A percentile compares a stretch with the other conserved stretches of the same genome.
Evolutionary conservation across 2,329 filamentous ascomycete genomes (phyloP).

Genomic region (Penicillium sp.): DNA sequence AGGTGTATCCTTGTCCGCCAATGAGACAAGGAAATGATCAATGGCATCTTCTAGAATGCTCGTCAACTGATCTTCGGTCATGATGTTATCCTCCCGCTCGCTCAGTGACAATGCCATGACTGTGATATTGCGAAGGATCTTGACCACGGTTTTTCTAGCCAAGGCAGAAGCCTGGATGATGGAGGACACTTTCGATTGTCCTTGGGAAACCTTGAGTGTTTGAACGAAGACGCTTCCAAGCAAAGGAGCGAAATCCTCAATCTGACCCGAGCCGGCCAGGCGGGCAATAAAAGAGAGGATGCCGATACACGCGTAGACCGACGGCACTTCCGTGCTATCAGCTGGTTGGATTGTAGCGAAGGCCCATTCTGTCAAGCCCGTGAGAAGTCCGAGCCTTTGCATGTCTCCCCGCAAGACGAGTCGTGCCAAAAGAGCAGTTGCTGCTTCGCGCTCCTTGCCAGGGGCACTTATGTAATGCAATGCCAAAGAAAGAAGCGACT

Average conservation of each 20-base stretch:
- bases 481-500: slow-evolving; percentile 68
- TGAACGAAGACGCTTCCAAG: slow-evolving; percentile 65
- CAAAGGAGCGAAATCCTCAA: slow-evolving; percentile 69
- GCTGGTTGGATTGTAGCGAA: slow-evolving; percentile 57
- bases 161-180: slow-evolving; percentile 69
- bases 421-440: slow-evolving; percentile 77
- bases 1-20: slow-evolving; percentile 86
- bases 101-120: slow-evolving; percentile 61
- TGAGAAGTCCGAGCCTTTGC: slow-evolving; percentile 70
- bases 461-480: slow-evolving; percentile 69
- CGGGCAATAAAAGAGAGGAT: slow-evolving; percentile 76
- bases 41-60: slow-evolving; percentile 76
- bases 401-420: slow-evolving; percentile 84
- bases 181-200: slow-evolving; percentile 50
- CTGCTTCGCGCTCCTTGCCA: slow-evolving; percentile 85
- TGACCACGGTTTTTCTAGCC: slow-evolving; percentile 78
- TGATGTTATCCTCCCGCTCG: slow-evolving; percentile 29
- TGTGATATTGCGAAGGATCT: slow-evolving; percentile 74
- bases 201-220: slow-evolving; percentile 59
- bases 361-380: slow-evolving; percentile 69
- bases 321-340: slow-evolving; percentile 38
- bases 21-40: slow-evolving; percentile 71
- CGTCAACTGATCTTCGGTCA: slow-evolving; percentile 35
- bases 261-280: slow-evolving; percentile 68
- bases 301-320: slow-evolving; percentile 75